These are phyloP conservation scores for Trichosanthes cucumerina DNA, from an alignment of 306 rosid species.

Conservation along the genomic window DNA sequence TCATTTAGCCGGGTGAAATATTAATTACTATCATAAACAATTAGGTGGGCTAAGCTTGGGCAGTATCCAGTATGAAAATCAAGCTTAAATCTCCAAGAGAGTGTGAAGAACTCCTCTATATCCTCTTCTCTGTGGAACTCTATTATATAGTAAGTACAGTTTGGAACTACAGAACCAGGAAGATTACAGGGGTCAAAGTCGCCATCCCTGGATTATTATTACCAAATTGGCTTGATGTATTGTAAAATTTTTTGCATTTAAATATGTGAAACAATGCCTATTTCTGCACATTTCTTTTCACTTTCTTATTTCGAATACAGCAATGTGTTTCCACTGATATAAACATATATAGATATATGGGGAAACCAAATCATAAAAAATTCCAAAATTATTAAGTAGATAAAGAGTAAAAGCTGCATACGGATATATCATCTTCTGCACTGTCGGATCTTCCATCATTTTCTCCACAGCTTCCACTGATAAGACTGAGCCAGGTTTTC, in stretches of 20 bases:
- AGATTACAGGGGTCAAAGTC: background rate
- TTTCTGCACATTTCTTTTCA: background rate
- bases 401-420: conserved; percentile 30
- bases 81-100: background rate
- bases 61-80: background rate
- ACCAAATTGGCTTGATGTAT: background rate
- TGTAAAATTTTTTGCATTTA: background rate
- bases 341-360: background rate
- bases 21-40: background rate
- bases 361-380: conserved; percentile 11
- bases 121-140: background rate
- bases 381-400: background rate
- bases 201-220: background rate
- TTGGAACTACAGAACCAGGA: background rate
- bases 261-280: background rate
- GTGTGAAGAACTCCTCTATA: background rate
- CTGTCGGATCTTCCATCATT: conserved; percentile 98
- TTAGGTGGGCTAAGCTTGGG: background rate
- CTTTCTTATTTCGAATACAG: background rate
- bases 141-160: background rate
- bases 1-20: background rate
- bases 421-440: conserved; percentile 99
- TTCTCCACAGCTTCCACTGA: conserved; percentile 97
- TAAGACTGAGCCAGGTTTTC: conserved; percentile 34
- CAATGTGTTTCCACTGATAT: background rate